Base-by-base conservation (phyloP, 352 stramenopile genomes). In the Phytophthora tentaculata region DNA sequence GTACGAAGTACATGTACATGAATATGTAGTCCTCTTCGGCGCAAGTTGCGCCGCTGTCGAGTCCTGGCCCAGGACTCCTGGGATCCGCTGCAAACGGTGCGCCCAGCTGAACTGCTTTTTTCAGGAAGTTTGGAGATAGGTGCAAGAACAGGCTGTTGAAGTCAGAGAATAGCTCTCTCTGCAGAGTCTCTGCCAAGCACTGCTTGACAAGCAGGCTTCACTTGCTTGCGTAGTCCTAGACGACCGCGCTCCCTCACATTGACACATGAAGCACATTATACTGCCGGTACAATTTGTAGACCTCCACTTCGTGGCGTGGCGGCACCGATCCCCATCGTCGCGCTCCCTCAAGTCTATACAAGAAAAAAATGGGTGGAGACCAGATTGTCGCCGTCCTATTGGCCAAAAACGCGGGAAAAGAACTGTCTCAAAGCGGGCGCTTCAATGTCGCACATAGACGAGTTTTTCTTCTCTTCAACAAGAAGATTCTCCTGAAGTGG, bases 391-490 rank as follows among this genome's bases (percentile, higher is more conserved):
- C 23, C 10, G n/a, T 57, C 19, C 35, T 17, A 67, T 74, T 72
- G 64, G 61, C 26, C 41, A 22, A 74, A 71, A 74, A 13, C 35
- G 14, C 35, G 12, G 35, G 13, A 43, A 20, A 58, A 43, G 41
- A 66, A 66, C 22, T 75, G 60, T 72, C 61, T 70, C 61, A 76
- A 67, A 22, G 13, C 28, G 47, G 29, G 35, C 67, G 63, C 77
- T 85, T 85, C 77, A 85, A 85, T 67, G 61, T 71, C 48, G 49
- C n/a, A 24, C 74, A 81, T 29, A 71, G 49, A 47, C 63, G 35
- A 56, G 57, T 0, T 63, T 43, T 22, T 28, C 24, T 56, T 58
- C 63, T 72, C 50, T 76, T 73, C 65, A 67, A 65, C 58, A 73
- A 74, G 35, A 43, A 43, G 35, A 43, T 43, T 43, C 35, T 43